phyloP scores from a whole-genome alignment of 2,329 filamentous ascomycete genomes.

The Claviceps sp. region DNA sequence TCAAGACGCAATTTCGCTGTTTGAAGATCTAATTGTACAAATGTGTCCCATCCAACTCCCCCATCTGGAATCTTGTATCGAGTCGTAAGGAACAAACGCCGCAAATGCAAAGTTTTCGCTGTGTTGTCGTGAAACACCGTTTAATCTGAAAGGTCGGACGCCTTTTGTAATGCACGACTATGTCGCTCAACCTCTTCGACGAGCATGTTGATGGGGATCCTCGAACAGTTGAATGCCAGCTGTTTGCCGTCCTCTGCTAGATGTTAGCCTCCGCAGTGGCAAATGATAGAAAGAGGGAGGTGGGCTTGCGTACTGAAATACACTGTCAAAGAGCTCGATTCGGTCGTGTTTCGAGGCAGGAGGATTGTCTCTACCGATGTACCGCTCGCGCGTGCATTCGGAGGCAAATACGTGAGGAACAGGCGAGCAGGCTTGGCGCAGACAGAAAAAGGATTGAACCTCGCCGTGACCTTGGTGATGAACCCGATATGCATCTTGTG shows the following conservation, averaged over 20 bases:
- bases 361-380: constrained; percentile 71
- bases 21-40: constrained; percentile 8
- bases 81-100: constrained; percentile 16
- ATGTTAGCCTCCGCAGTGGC: constrained; percentile 11
- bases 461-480: constrained; percentile 70
- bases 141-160: constrained; percentile 58
- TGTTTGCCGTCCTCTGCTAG: constrained; percentile 78
- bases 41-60: constrained; percentile 7
- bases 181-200: constrained; percentile 84
- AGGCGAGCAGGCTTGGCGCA: constrained; percentile 71
- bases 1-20: constrained; percentile 11
- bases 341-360: constrained; percentile 54
- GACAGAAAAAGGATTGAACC: constrained; percentile 84
- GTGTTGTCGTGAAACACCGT: constrained; percentile 8
- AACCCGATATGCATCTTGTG: constrained; percentile 68
- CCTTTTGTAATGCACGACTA: constrained; percentile 67
- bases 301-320: constrained; percentile 64
- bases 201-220: constrained; percentile 72
- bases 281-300: background rate
- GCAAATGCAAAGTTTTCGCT: constrained; percentile 14
- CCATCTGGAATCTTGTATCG: background rate
- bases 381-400: constrained; percentile 56
- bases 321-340: constrained; percentile 55
- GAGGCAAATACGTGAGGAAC: constrained; percentile 74
- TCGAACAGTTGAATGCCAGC: constrained; percentile 67